Conservation (phyloP, 257 asterid species). For the Marsdenia floribunda region DNA sequence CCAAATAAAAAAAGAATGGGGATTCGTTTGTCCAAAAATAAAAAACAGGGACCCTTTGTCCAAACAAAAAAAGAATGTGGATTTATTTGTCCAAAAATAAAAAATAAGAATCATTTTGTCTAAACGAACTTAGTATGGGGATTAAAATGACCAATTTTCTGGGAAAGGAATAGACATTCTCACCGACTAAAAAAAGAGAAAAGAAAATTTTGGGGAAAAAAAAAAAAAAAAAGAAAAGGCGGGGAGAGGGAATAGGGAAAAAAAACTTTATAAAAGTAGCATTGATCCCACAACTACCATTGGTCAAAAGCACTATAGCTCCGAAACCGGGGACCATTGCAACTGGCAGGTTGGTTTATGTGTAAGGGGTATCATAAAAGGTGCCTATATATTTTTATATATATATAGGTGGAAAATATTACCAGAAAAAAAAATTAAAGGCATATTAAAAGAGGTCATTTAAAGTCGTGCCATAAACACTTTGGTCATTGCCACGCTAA, state of each 20-base stretch:
- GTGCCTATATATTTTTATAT: background rate
- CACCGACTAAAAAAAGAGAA: constrained; percentile 2
- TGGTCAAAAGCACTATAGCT: background rate
- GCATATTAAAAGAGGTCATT: background rate
- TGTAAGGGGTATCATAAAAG: background rate
- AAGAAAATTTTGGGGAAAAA: background rate
- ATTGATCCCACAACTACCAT: constrained; percentile 18
- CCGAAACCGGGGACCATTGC: constrained; percentile 11
- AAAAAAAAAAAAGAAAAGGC: background rate
- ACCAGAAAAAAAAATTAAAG: background rate
- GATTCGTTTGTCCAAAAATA: too few species aligned
- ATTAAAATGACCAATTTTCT: too few species aligned
- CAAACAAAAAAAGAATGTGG: too few species aligned
- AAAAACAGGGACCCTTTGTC: too few species aligned
- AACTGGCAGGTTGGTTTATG: constrained; percentile 6
- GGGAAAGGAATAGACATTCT: background rate
- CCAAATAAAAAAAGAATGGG: too few species aligned
- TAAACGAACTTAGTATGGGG: too few species aligned
- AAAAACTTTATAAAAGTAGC: background rate
- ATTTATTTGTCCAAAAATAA: too few species aligned
- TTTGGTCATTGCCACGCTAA: background rate
- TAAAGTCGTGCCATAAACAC: background rate
- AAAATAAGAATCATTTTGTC: too few species aligned
- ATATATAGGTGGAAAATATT: too few species aligned
- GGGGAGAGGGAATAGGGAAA: background rate